Evolutionary conservation across 2,329 filamentous ascomycete species (phyloP).

Genomic region (Thelonectria olida): DNA sequence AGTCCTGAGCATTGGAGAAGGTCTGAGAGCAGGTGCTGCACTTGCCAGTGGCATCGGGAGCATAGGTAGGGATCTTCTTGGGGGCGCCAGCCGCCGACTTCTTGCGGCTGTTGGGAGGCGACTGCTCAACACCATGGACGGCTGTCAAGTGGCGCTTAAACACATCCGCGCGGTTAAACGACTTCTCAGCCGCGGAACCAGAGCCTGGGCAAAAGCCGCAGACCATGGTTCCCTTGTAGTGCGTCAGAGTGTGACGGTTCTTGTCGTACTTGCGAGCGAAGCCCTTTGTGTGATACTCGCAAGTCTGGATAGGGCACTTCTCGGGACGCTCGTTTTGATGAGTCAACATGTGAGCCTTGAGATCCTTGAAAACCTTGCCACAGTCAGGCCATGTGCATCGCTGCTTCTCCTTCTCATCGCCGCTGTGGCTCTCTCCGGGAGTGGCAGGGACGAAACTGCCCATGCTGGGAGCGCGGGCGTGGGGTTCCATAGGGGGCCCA

Average conservation of each 20-base stretch:
- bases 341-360: constrained; percentile 94
- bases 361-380: constrained; percentile 86
- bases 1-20: constrained; percentile 94
- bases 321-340: constrained; percentile 91
- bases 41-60: constrained; percentile 86
- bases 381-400: constrained; percentile 86
- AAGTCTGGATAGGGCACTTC: constrained; percentile 92
- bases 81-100: constrained; percentile 55
- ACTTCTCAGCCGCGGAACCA: constrained; percentile 90
- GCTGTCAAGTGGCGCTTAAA: constrained; percentile 95
- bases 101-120: constrained; percentile 89
- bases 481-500: constrained; percentile 54
- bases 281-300: constrained; percentile 91
- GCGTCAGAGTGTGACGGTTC: constrained; percentile 91
- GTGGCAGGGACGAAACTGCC: constrained; percentile 73
- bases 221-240: constrained; percentile 98
- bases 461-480: constrained; percentile 72
- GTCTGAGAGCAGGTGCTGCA: constrained; percentile 94
- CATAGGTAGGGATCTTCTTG: constrained; percentile 75
- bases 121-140: constrained; percentile 92
- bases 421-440: constrained; percentile 67
- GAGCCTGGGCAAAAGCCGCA: constrained; percentile 94
- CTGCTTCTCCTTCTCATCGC: constrained; percentile 73
- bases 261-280: constrained; percentile 97
- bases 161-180: constrained; percentile 93